phyloP scores from a whole-genome alignment of 257 asterid species.

The Fraxinus pennsylvanica region DNA sequence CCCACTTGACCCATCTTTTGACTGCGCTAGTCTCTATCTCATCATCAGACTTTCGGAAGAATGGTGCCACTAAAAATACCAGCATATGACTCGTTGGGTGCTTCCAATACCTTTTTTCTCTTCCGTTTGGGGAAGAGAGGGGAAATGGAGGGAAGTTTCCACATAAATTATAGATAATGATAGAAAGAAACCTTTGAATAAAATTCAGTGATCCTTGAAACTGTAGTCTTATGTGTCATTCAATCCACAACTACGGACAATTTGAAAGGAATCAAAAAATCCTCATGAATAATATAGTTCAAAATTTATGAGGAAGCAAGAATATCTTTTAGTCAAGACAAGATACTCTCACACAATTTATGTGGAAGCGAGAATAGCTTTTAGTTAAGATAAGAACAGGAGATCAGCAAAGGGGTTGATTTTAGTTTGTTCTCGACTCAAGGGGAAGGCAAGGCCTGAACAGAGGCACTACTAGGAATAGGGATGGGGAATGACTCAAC shows the following conservation, averaged over 20 bases:
- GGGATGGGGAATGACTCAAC: not conserved
- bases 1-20: not conserved
- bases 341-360: too few species aligned
- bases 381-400: too few species aligned
- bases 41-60: not conserved
- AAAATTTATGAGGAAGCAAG: not conserved
- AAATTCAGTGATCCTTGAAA: not conserved
- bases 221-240: not conserved
- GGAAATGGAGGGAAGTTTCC: not conserved
- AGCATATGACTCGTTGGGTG: not conserved
- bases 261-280: not conserved
- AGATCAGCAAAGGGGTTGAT: too few species aligned
- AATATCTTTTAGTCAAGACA: not conserved
- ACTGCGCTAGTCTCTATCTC: not conserved
- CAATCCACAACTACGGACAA: not conserved
- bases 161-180: not conserved
- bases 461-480: not conserved
- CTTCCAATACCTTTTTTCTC: not conserved
- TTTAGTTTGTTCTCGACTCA: too few species aligned
- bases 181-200: not conserved
- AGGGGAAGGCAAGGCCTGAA: too few species aligned
- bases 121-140: not conserved
- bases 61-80: not conserved
- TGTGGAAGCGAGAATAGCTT: too few species aligned
- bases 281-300: not conserved